These are phyloP conservation scores for Hippophae gyantsensis DNA, from an alignment of 306 rosid genomes.

Conservation along the genomic window DNA sequence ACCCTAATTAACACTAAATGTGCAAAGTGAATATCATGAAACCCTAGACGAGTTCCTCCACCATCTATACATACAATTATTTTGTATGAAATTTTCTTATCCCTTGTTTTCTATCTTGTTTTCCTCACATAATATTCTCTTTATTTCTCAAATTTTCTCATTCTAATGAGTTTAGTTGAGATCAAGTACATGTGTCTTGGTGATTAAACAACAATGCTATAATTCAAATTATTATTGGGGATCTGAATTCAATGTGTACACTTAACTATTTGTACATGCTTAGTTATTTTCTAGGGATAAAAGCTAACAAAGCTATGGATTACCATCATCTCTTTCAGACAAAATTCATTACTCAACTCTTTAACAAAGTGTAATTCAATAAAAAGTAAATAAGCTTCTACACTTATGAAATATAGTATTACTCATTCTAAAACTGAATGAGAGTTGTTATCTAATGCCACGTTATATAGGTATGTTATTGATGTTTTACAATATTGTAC, in stretches of 20 bases:
- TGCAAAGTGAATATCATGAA: slow-evolving; percentile 2
- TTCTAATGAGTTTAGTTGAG: slow-evolving; percentile 51
- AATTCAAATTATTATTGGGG: background rate
- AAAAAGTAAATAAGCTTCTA: too few relatives aligned
- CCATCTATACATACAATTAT: slow-evolving; percentile 29
- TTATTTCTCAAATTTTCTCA: too few relatives aligned
- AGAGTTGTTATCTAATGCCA: too few relatives aligned
- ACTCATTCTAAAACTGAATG: too few relatives aligned
- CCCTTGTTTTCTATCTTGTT: background rate
- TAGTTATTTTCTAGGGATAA: background rate
- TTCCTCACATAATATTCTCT: background rate
- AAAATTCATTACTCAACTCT: too few relatives aligned
- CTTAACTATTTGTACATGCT: background rate
- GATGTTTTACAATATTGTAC: too few relatives aligned
- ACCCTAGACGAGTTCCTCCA: slow-evolving; percentile 26
- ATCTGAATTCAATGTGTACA: background rate
- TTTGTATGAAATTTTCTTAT: accelerated
- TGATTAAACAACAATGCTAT: background rate
- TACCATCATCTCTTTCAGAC: background rate
- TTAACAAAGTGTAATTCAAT: background rate
- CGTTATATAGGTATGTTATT: too few relatives aligned
- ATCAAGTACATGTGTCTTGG: slow-evolving; percentile 58
- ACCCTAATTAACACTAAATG: slow-evolving; percentile 31
- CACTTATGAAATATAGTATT: too few relatives aligned
- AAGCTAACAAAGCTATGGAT: background rate